Evolutionary conservation across 139 green algal species (phyloP).

Genomic region (Picochlorum sp.): DNA sequence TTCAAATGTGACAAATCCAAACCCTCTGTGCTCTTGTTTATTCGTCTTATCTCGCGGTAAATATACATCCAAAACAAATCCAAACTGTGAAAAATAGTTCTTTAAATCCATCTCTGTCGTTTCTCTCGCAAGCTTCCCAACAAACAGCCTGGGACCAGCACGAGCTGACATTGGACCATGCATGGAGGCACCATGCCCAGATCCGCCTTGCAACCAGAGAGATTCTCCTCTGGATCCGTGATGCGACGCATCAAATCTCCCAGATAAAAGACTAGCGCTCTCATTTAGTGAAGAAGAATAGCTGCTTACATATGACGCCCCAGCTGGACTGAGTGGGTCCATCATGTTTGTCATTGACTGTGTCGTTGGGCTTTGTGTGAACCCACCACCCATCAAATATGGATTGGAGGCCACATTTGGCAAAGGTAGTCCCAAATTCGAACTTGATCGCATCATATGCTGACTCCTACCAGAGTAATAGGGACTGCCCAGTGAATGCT

Average conservation of each 20-base stretch:
- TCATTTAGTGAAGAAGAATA: slow-evolving; percentile 2
- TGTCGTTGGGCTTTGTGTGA: too few species aligned
- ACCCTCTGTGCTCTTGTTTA: slow-evolving; percentile 69
- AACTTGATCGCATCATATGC: not conserved
- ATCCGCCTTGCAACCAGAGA: slow-evolving; percentile 13
- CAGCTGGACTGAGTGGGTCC: not conserved
- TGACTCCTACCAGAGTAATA: not conserved
- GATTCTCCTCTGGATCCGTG: slow-evolving; percentile 1
- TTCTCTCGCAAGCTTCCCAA: slow-evolving; percentile 80
- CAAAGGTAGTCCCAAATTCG: not conserved
- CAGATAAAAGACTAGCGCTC: not conserved
- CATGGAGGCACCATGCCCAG: slow-evolving; percentile 19
- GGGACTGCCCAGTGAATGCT: not conserved
- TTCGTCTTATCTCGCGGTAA: slow-evolving; percentile 57
- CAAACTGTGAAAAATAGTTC: slow-evolving; percentile 75
- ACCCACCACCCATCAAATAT: not conserved
- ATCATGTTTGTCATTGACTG: not conserved
- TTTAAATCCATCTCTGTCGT: slow-evolving; percentile 71
- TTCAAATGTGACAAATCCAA: slow-evolving; percentile 90
- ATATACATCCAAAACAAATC: slow-evolving; percentile 89
- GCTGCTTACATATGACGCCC: not conserved
- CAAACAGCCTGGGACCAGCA: slow-evolving; percentile 76
- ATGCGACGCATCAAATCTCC: not conserved
- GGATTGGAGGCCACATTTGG: not conserved
- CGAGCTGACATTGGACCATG: slow-evolving; percentile 5